phyloP scores from a whole-genome alignment of 192 early-diverging fungal species.

The Paraglomus brasilianum region DNA sequence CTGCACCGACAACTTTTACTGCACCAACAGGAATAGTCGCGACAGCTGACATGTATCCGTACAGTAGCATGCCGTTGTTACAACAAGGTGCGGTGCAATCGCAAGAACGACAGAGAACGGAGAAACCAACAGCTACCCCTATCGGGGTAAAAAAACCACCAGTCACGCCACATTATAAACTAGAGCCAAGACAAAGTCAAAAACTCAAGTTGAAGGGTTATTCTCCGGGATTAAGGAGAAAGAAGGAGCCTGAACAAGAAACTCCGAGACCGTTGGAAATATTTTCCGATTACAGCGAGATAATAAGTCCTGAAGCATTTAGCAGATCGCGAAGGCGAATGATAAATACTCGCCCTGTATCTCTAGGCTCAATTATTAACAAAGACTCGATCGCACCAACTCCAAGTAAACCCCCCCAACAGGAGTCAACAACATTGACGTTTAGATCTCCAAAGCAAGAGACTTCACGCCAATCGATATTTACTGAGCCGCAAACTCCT shows the following conservation, averaged over 20 bases:
- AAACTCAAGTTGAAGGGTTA: conserved; percentile 61
- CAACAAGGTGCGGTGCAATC: too few species aligned
- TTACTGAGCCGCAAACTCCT: too few species aligned
- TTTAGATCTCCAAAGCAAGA: neutral
- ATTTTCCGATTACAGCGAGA: conserved; percentile 41
- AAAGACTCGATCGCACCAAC: too few species aligned
- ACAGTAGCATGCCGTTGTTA: too few species aligned
- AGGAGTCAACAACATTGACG: neutral
- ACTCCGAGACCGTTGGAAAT: too few species aligned
- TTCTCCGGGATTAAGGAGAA: too few species aligned
- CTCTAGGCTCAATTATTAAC: neutral
- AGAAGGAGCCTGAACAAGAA: too few species aligned
- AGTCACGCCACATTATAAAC: conserved; percentile 66
- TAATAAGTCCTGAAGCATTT: conserved; percentile 66
- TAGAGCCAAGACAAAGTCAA: conserved; percentile 69
- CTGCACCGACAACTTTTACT: too few species aligned
- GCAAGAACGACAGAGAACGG: too few species aligned
- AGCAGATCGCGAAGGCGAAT: conserved; percentile 61
- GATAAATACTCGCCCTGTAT: conserved; percentile 39
- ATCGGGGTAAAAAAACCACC: conserved; percentile 74
- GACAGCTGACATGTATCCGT: too few species aligned
- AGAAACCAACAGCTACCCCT: too few species aligned
- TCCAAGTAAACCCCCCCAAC: neutral
- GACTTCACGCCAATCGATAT: neutral
- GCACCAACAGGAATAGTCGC: too few species aligned